These are phyloP conservation scores for Fusarium piperis DNA, from an alignment of 2,329 filamentous ascomycete genomes.

Conservation along the genomic window DNA sequence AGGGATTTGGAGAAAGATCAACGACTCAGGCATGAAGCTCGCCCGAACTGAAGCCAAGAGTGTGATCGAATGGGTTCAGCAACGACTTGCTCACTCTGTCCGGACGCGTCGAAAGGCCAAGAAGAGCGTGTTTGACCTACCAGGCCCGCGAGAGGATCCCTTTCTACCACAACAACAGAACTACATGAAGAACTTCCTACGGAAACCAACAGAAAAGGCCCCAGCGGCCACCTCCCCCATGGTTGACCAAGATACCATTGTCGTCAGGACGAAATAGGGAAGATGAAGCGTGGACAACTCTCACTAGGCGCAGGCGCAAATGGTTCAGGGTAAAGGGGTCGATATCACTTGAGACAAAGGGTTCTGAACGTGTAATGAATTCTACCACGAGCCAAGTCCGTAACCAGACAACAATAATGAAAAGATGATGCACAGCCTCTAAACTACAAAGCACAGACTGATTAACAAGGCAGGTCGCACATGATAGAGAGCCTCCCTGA, in stretches of 20 bases:
- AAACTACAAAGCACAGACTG: conserved; percentile 44
- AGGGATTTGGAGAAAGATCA: conserved; percentile 68
- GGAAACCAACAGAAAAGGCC: conserved; percentile 37
- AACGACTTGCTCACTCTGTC: conserved; percentile 76
- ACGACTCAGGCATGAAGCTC: conserved; percentile 78
- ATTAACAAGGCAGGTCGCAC: conserved; percentile 40
- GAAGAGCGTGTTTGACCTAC: conserved; percentile 60
- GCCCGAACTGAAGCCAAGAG: conserved; percentile 81
- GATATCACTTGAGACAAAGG: conserved; percentile 13
- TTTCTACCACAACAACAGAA: conserved; percentile 56
- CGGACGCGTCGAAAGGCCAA: conserved; percentile 69
- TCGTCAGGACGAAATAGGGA: conserved; percentile 27
- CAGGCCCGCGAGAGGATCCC: conserved; percentile 48
- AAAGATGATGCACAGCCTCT: conserved; percentile 49
- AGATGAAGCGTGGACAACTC: neutral
- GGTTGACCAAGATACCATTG: conserved; percentile 28
- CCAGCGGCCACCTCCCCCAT: neutral
- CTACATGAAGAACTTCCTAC: conserved; percentile 61
- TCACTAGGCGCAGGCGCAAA: neutral
- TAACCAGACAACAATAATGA: conserved; percentile 36
- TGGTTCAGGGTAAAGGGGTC: neutral
- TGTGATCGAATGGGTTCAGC: conserved; percentile 76
- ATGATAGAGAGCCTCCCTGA: conserved; percentile 30
- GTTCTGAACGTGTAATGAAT: conserved; percentile 38
- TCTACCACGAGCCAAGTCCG: conserved; percentile 38